Percentiles rank a stretch among this genome's conserved stretches.
Conservation (phyloP, 2,329 filamentous ascomycete genomes). For the Colletotrichum chrysophilum region DNA sequence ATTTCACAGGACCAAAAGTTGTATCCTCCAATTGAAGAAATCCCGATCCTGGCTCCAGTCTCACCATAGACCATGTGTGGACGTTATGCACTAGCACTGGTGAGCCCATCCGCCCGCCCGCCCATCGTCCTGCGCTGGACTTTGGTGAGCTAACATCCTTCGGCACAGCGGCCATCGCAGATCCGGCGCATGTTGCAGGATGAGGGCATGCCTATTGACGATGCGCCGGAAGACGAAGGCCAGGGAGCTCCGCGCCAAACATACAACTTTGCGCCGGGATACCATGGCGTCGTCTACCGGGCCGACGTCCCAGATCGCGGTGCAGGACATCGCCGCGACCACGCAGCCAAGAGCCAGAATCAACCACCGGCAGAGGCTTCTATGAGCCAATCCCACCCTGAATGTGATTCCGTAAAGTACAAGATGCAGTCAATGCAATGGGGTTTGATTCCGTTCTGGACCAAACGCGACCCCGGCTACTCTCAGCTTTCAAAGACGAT, state of each 20-base stretch:
- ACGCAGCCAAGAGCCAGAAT: constrained; percentile 12
- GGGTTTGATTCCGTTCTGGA: constrained; percentile 95
- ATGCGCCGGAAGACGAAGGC: constrained; percentile 73
- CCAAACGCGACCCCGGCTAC: constrained; percentile 82
- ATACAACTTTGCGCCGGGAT: constrained; percentile 93
- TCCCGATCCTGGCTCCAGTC: neutral
- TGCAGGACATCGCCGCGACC: constrained; percentile 43
- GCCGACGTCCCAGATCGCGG: constrained; percentile 71
- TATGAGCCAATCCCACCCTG: constrained; percentile 27
- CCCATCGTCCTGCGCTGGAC: neutral
- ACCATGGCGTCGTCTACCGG: constrained; percentile 84
- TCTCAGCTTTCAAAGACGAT: constrained; percentile 84
- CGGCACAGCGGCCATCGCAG: constrained; percentile 72
- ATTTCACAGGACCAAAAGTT: neutral
- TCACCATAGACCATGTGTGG: constrained; percentile 35
- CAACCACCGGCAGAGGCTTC: neutral
- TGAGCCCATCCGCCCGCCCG: constrained; percentile 28
- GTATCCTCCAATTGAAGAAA: neutral
- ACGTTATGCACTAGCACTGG: constrained; percentile 40
- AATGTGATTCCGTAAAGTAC: constrained; percentile 58
- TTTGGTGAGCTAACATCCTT: neutral
- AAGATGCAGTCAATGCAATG: constrained; percentile 95
- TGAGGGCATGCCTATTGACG: constrained; percentile 74
- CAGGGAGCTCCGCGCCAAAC: constrained; percentile 69
- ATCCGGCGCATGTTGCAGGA: constrained; percentile 76